These are phyloP conservation scores for Cicer yamashitae DNA, from an alignment of 306 rosid species.

Conservation along the genomic window DNA sequence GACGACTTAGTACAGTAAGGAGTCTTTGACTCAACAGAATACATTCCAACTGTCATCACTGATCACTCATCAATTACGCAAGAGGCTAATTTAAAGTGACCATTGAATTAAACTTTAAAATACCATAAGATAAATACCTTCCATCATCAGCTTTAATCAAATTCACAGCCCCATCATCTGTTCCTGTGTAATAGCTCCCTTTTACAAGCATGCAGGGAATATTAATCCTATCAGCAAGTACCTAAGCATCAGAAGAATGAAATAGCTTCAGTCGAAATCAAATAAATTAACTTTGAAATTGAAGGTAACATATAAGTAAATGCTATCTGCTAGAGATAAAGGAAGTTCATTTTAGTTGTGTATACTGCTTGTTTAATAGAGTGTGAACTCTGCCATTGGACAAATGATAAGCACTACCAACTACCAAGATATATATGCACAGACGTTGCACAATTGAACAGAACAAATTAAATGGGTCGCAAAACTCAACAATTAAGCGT, in stretches of 20 bases:
- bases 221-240: slow-evolving; percentile 90
- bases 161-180: slow-evolving; percentile 97
- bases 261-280: slow-evolving; percentile 44
- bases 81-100: slow-evolving; percentile 35
- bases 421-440: slow-evolving; percentile 6
- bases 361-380: slow-evolving; percentile 32
- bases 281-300: slow-evolving; percentile 30
- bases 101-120: slow-evolving; percentile 30
- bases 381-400: slow-evolving; percentile 2
- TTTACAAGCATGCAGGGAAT: slow-evolving; percentile 96
- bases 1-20: slow-evolving; percentile 10
- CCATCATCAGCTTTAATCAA: slow-evolving; percentile 86
- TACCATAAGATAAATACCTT: slow-evolving; percentile 62
- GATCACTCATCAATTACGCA: slow-evolving; percentile 28
- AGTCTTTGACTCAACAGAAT: slow-evolving; percentile 34
- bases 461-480: slow-evolving; percentile 36
- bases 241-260: slow-evolving; percentile 64
- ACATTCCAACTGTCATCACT: slow-evolving; percentile 12
- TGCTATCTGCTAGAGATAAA: slow-evolving; percentile 27
- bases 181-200: slow-evolving; percentile 99
- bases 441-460: slow-evolving; percentile 33
- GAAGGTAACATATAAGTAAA: slow-evolving; percentile 17
- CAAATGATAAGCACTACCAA: slow-evolving; percentile 19
- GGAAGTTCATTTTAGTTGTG: slow-evolving; percentile 4
- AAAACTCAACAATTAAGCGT: slow-evolving; percentile 3